Evolutionary conservation across 2,329 filamentous ascomycete species (phyloP).

Genomic region (Rosellinia necatrix): DNA sequence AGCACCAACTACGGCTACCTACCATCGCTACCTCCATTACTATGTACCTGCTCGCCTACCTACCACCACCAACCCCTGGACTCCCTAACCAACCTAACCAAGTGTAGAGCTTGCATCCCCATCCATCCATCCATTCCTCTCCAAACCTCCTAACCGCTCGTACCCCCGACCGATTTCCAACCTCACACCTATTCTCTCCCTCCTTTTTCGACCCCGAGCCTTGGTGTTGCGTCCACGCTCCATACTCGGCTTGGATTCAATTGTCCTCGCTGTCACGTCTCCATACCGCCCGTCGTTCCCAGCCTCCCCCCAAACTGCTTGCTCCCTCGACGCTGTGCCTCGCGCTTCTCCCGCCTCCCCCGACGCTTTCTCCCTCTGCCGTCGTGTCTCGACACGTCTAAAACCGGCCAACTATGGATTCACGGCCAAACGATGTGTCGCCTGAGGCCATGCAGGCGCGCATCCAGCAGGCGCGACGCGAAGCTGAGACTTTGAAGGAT

Average conservation of each 20-base stretch:
- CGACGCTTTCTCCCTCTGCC: constrained; percentile 6
- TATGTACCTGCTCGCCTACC: neutral
- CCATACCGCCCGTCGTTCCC: neutral
- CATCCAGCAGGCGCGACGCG: constrained; percentile 89
- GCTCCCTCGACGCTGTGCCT: constrained; percentile 12
- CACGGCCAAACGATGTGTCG: constrained; percentile 65
- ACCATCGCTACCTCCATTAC: neutral
- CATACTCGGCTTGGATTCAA: constrained; percentile 30
- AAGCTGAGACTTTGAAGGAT: constrained; percentile 97
- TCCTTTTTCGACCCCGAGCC: constrained; percentile 32
- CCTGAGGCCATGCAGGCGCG: constrained; percentile 87
- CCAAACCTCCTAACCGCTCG: constrained; percentile 34
- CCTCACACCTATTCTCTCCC: constrained; percentile 37
- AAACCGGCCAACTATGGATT: constrained; percentile 55
- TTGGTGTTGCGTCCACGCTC: constrained; percentile 35
- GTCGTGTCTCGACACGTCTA: constrained; percentile 14
- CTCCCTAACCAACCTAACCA: constrained; percentile 20
- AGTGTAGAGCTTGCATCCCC: constrained; percentile 36
- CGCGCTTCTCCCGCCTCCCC: constrained; percentile 15
- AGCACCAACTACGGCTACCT: neutral
- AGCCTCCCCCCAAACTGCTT: neutral
- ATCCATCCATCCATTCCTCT: constrained; percentile 25
- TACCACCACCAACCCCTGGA: too few species aligned
- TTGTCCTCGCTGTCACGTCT: constrained; percentile 23
- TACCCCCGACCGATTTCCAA: constrained; percentile 41